Evolutionary conservation across 805 yeast genomes (phyloP).

Genomic region (Suhomyces pyralidae): DNA sequence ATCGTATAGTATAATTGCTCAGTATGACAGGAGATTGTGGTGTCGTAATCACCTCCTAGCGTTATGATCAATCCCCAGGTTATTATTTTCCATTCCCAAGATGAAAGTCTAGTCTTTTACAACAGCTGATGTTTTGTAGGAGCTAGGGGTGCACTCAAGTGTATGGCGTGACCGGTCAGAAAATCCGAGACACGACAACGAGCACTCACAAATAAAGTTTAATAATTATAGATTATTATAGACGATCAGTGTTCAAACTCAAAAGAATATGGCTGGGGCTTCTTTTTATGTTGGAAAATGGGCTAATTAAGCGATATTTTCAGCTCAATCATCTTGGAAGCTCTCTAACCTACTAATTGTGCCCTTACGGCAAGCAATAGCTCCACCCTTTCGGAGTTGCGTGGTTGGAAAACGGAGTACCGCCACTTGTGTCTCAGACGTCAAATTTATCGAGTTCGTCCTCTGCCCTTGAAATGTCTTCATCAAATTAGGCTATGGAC

Average conservation of each 20-base stretch:
- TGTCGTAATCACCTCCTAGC: no score
- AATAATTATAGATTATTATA: no score
- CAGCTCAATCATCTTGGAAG: neutral
- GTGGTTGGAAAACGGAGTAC: neutral
- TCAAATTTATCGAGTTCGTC: neutral
- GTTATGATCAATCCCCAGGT: no score
- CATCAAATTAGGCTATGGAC: neutral
- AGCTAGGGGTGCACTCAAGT: neutral
- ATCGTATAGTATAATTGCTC: no score
- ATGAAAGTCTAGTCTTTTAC: neutral
- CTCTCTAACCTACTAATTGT: neutral
- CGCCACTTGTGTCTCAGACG: neutral
- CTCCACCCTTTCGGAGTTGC: neutral
- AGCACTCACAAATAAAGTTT: neutral
- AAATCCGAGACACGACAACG: neutral
- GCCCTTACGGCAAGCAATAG: neutral
- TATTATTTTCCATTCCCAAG: no score
- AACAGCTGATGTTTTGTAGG: neutral
- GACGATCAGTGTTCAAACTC: neutral
- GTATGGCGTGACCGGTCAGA: neutral
- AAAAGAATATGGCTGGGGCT: neutral
- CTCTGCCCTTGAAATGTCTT: neutral
- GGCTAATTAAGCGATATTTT: neutral
- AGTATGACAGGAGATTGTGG: no score
- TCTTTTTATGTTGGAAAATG: neutral